These are phyloP conservation scores for Microglena sp. DNA, from an alignment of 139 green algal species.

Conservation along the genomic window DNA sequence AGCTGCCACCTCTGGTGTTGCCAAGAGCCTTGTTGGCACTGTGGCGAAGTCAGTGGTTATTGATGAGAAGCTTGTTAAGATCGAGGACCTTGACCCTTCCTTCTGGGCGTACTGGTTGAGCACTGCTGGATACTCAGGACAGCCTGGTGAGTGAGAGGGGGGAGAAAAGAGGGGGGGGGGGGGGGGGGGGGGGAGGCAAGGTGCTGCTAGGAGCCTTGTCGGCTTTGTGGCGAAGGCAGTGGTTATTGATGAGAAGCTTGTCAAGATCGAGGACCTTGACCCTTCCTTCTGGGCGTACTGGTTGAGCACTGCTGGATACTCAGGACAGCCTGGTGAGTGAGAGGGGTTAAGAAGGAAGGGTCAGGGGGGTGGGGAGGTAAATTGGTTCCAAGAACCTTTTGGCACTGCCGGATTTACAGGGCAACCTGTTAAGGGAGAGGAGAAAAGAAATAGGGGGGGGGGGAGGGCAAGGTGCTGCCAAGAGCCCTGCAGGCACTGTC, in stretches of 20 bases:
- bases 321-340: conserved; percentile 12
- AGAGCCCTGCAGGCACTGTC: too few species aligned
- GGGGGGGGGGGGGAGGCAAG: too few species aligned
- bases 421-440: too few species aligned
- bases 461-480: too few species aligned
- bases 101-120: conserved; percentile 36
- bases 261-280: conserved; percentile 31
- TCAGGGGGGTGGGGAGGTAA: too few species aligned
- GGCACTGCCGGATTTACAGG: too few species aligned
- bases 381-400: too few species aligned
- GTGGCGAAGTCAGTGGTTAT: conserved; percentile 26
- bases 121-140: conserved; percentile 23
- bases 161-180: background rate
- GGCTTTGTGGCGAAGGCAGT: conserved; percentile 23
- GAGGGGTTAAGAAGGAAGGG: too few species aligned
- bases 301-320: conserved; percentile 26
- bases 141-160: conserved; percentile 6
- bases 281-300: conserved; percentile 33
- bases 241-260: conserved; percentile 23
- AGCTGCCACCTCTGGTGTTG: conserved; percentile 18
- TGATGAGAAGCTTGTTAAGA: conserved; percentile 26
- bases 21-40: conserved; percentile 22
- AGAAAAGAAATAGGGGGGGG: too few species aligned
- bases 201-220: conserved; percentile 22
- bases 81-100: conserved; percentile 26